These are phyloP conservation scores for Arabis alpina DNA, from an alignment of 345 rosid species.

Conservation along the genomic window DNA sequence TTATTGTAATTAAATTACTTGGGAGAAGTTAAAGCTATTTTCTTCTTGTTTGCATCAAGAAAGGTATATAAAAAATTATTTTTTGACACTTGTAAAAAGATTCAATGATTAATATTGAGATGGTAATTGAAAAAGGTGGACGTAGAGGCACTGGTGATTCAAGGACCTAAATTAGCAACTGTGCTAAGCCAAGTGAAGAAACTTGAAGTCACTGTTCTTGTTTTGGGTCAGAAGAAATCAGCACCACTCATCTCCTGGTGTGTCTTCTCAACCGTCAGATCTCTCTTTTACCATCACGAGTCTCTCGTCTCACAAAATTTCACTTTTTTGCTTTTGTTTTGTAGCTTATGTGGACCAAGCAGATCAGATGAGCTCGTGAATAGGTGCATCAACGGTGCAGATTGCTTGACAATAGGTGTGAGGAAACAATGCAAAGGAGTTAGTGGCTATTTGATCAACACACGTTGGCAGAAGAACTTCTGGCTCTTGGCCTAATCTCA, in stretches of 20 bases:
- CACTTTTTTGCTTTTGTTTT: conserved; percentile 2
- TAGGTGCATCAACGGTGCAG: conserved; percentile 73
- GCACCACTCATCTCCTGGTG: conserved; percentile 71
- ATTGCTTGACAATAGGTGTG: conserved; percentile 89
- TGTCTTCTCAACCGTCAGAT: conserved; percentile 42
- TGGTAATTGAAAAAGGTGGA: conserved; percentile 60
- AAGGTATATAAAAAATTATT: neutral
- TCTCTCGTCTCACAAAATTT: conserved; percentile 33
- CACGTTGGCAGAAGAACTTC: conserved; percentile 92
- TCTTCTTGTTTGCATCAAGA: neutral
- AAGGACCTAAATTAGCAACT: conserved; percentile 86
- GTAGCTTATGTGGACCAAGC: conserved; percentile 77
- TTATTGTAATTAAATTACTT: neutral
- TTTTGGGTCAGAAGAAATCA: conserved; percentile 80
- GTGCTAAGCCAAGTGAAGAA: conserved; percentile 92
- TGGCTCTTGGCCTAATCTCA: conserved; percentile 84
- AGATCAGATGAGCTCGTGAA: conserved; percentile 78
- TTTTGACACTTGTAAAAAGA: neutral
- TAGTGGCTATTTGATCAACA: conserved; percentile 88
- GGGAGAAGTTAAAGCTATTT: neutral
- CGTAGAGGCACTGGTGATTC: conserved; percentile 84
- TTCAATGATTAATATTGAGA: neutral
- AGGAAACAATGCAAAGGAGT: conserved; percentile 84
- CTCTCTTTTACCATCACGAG: conserved; percentile 30
- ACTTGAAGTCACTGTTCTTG: conserved; percentile 84